Evolutionary conservation across 164 flowering plant species (phyloP).

Genomic region (Litsea cubeba): DNA sequence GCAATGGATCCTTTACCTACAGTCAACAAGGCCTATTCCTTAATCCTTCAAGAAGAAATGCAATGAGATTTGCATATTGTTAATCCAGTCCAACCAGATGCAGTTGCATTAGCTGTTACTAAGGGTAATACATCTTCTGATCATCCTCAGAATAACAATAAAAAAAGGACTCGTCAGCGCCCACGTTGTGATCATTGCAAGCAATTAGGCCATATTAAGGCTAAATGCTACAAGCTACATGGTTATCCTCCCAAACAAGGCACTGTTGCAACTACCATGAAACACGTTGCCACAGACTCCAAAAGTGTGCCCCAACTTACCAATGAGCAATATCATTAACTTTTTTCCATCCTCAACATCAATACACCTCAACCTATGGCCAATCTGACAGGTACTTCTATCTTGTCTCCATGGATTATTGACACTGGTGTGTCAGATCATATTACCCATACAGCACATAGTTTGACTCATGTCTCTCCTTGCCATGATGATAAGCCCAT

Average conservation of each 20-base stretch:
- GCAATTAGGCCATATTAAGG: not conserved
- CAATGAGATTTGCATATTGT: not conserved
- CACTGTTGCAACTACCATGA: too few relatives aligned
- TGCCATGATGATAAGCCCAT: not conserved
- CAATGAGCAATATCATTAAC: not conserved
- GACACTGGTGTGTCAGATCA: not conserved
- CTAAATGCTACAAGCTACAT: too few relatives aligned
- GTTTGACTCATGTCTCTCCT: not conserved
- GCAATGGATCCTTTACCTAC: constrained; percentile 1
- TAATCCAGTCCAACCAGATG: not conserved
- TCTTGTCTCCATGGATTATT: not conserved
- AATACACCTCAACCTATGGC: not conserved
- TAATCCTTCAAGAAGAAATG: not conserved
- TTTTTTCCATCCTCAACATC: not conserved
- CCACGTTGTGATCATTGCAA: not conserved
- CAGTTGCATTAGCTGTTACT: not conserved
- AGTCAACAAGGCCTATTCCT: not conserved
- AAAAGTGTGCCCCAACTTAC: not conserved
- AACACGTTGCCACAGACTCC: too few relatives aligned
- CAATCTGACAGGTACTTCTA: not conserved
- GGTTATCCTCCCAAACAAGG: too few relatives aligned
- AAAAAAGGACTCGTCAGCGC: not conserved
- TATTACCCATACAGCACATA: not conserved
- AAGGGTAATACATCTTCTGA: not conserved
- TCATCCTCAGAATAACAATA: not conserved